Conservation (phyloP, 148 eudicot genomes). For the Pharnaceum exiguum region DNA sequence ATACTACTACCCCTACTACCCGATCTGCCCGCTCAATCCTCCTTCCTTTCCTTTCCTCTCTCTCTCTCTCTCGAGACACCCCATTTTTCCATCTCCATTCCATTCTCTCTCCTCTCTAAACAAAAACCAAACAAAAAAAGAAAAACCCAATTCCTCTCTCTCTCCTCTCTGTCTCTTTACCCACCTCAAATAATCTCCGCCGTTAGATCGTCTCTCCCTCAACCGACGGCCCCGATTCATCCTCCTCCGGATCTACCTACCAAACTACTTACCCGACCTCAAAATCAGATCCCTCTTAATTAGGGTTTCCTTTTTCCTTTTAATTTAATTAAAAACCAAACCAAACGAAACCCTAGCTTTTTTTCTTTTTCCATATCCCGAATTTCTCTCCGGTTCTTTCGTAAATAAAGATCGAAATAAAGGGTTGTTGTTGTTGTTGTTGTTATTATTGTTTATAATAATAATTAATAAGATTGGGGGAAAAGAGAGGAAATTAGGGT, state of each 20-base stretch:
- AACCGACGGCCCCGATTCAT: too few species aligned
- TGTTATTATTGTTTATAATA: background rate
- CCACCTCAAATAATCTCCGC: too few species aligned
- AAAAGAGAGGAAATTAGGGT: constrained; percentile 12
- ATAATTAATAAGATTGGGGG: background rate
- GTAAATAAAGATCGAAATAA: constrained; percentile 11
- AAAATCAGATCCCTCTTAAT: too few species aligned
- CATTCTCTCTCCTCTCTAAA: constrained; percentile 18
- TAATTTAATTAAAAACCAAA: too few species aligned
- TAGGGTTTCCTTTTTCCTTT: too few species aligned
- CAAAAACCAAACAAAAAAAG: too few species aligned
- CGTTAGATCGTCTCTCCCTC: too few species aligned
- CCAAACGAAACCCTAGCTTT: too few species aligned
- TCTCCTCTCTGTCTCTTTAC: background rate
- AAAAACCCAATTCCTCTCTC: constrained; percentile 15
- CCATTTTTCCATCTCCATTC: constrained; percentile 2
- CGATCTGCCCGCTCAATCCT: constrained; percentile 24
- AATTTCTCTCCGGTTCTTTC: too few species aligned
- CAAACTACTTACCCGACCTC: too few species aligned
- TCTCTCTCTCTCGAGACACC: background rate
- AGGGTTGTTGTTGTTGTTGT: background rate
- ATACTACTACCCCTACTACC: constrained; percentile 27
- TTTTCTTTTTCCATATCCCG: too few species aligned
- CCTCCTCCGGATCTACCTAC: too few species aligned
- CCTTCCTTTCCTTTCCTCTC: constrained; percentile 1